These are phyloP conservation scores for Buxus sempervirens DNA, from an alignment of 164 flowering plant genomes.

Conservation along the genomic window DNA sequence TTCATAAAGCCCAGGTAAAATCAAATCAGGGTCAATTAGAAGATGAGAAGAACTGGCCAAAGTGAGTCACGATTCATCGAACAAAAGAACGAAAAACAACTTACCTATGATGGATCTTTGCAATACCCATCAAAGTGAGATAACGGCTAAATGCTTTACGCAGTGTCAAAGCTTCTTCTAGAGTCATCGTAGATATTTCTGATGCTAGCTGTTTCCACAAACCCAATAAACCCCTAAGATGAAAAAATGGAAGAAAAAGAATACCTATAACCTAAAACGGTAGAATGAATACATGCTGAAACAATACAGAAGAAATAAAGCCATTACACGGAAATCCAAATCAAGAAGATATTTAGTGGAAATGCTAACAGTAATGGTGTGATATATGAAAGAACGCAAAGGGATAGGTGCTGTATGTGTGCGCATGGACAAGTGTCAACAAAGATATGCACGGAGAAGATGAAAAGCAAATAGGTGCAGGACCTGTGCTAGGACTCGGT, in stretches of 20 bases:
- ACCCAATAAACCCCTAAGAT: constrained; percentile 61
- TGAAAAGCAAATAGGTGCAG: background rate
- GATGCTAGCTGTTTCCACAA: constrained; percentile 64
- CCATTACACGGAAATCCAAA: background rate
- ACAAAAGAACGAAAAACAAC: constrained; percentile 4
- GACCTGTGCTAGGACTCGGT: constrained; percentile 71
- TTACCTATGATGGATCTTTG: constrained; percentile 90
- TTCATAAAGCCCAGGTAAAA: background rate
- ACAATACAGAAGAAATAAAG: too few relatives aligned
- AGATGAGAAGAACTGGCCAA: too few relatives aligned
- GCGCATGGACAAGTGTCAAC: background rate
- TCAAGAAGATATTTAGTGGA: background rate
- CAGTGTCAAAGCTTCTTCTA: constrained; percentile 74
- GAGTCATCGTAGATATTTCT: constrained; percentile 69
- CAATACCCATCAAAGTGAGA: constrained; percentile 80
- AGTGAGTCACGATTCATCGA: background rate
- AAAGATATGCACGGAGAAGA: background rate
- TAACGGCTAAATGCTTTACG: constrained; percentile 85
- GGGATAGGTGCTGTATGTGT: background rate
- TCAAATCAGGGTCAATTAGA: too few relatives aligned
- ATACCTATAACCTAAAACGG: constrained; percentile 4
- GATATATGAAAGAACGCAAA: too few relatives aligned
- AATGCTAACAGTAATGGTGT: background rate
- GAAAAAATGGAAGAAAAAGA: too few relatives aligned
- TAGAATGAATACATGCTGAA: background rate